Evolutionary conservation across 768 basidiomycete species (phyloP).

Genomic region (Rhizopogon roseolus): DNA sequence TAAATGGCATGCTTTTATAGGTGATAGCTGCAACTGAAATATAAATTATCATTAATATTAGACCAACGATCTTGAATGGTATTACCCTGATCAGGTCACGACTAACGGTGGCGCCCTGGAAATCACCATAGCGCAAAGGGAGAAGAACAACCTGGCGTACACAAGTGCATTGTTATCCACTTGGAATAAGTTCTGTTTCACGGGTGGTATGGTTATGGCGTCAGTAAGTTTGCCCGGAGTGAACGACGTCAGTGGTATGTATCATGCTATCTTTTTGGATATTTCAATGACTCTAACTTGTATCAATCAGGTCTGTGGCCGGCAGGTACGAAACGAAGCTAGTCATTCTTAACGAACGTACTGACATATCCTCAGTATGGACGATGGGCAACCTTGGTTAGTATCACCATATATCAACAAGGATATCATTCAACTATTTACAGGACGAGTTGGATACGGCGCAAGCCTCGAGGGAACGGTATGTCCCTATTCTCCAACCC

Average conservation of each 20-base stretch:
- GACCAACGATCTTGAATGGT: slow-evolving; percentile 85
- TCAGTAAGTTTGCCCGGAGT: slow-evolving; percentile 70
- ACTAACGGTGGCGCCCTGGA: slow-evolving; percentile 72
- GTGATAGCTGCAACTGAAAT: background rate
- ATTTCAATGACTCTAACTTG: background rate
- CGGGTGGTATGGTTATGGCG: slow-evolving; percentile 74
- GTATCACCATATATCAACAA: slow-evolving; percentile 4
- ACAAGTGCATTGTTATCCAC: slow-evolving; percentile 65
- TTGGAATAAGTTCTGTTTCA: slow-evolving; percentile 94
- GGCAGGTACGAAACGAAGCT: slow-evolving; percentile 28
- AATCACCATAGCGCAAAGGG: slow-evolving; percentile 64
- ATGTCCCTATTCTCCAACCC: slow-evolving; percentile 13
- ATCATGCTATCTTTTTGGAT: background rate
- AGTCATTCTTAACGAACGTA: background rate
- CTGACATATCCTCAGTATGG: slow-evolving; percentile 42
- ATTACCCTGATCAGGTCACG: slow-evolving; percentile 73
- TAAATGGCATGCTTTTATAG: slow-evolving; percentile 10
- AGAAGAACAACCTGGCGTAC: slow-evolving; percentile 69
- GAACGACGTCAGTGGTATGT: slow-evolving; percentile 42
- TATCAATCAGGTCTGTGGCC: slow-evolving; percentile 61
- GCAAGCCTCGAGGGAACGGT: slow-evolving; percentile 82
- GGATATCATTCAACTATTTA: background rate
- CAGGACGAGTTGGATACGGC: slow-evolving; percentile 83
- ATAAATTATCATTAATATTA: slow-evolving; percentile 14
- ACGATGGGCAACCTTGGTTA: slow-evolving; percentile 74